Evolutionary conservation across 179 eudicot genomes (phyloP), one percentile per base, ranked within the genome.

Genomic region (Nepenthes alata): DNA sequence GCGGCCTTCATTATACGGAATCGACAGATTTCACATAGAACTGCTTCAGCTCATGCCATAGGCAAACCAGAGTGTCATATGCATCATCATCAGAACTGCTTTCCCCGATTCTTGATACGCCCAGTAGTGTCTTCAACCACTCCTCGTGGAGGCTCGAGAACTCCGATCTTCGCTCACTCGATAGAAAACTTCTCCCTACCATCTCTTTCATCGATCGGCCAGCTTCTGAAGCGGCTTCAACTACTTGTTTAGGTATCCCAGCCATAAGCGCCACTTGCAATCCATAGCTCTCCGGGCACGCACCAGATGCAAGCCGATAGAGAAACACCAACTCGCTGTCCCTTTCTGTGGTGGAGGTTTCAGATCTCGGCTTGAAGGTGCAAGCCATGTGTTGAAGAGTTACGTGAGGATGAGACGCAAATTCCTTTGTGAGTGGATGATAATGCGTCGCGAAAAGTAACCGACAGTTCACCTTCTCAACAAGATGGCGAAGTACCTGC

Each of bases 201-300:
- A 60, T 76, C 53, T 74, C 67, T 69, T 87, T 87, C 94, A 94
- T 87, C 39, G 70, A 77, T 59, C 74, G 64, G 37, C 81, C 91
- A 12, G 96, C 96, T 56, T 55, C 75, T 25, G 79, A 74, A 10
- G 97, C 99, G 0, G 80, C 78, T 67, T 84, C 75, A 56, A 94
- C 90, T 63, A 94, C 97, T 59, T 69, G 70, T 59, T 72, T 74
- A 39, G 96, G 91, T 53, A 94, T 78, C 37, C 99, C 97, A 12
- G 99, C 99, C 96, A 85, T 90, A 38, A 74, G 81, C 6, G 99
- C 99, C 74, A 94, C 94, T 73, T 87, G 97, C 82, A 94, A 79
- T 9, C 97, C 99, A 11, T 90, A 94, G 80, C 99, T 94, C 73
- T 80, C 89, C 0, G 97, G 96, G 70, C 91, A 94, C 56, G 97